A percentile compares a stretch with the other conserved stretches of the same genome.
phyloP scores from a whole-genome alignment of 768 basidiomycete genomes.

The Fistulinella prunicolor region DNA sequence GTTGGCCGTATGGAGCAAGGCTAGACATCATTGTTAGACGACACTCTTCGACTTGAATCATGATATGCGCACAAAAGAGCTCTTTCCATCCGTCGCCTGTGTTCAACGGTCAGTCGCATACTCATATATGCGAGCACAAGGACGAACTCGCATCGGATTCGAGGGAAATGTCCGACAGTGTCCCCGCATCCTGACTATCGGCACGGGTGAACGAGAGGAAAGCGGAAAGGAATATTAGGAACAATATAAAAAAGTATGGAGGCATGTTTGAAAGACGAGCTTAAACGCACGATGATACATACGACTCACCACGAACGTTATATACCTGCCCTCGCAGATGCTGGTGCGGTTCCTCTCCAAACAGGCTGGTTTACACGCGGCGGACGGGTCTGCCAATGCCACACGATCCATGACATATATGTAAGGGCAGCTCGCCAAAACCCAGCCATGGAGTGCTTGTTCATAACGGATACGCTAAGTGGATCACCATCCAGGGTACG shows the following conservation, averaged over 20 bases:
- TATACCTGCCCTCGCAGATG: too few species aligned
- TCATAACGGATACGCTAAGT: too few species aligned
- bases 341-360: not conserved
- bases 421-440: not conserved
- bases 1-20: not conserved
- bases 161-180: not conserved
- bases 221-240: not conserved
- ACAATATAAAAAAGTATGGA: not conserved
- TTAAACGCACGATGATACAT: not conserved
- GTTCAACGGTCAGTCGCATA: not conserved
- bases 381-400: too few species aligned
- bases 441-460: too few species aligned
- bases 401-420: not conserved
- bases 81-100: slow-evolving; percentile 4
- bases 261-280: slow-evolving; percentile 3
- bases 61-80: not conserved
- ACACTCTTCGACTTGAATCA: not conserved
- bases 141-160: not conserved
- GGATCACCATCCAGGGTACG: too few species aligned
- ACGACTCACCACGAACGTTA: not conserved
- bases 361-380: not conserved
- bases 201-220: not conserved
- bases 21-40: not conserved
- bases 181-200: not conserved
- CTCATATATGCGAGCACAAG: not conserved